Conservation (phyloP, 164 flowering plant genomes). For the Platanus orientalis region DNA sequence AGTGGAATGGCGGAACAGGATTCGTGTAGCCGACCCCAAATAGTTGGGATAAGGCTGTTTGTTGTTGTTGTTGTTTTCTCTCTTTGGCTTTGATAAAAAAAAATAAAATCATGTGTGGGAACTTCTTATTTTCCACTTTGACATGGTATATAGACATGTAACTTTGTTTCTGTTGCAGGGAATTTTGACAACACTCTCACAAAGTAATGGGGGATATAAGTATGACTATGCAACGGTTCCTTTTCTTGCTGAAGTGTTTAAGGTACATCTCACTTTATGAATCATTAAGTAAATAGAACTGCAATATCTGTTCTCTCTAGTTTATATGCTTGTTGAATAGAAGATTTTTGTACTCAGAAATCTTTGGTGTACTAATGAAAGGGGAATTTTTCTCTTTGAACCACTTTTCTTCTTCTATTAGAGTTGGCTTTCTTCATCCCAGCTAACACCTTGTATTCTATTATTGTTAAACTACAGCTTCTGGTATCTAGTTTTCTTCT, state of each 20-base stretch:
- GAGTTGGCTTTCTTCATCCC: not conserved
- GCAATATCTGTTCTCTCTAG: too few relatives aligned
- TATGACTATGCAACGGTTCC: constrained; percentile 96
- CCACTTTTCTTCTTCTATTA: not conserved
- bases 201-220: constrained; percentile 71
- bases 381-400: not conserved
- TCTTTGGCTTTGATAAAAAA: too few relatives aligned
- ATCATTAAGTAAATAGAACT: not conserved
- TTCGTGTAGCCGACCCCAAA: too few relatives aligned
- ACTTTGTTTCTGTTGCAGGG: constrained; percentile 51
- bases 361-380: not conserved
- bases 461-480: constrained; percentile 44
- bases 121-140: too few relatives aligned
- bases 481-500: constrained; percentile 72
- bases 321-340: not conserved
- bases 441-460: not conserved
- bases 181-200: constrained; percentile 81
- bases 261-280: constrained; percentile 41
- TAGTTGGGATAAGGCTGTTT: too few relatives aligned
- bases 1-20: too few relatives aligned
- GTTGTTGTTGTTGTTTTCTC: too few relatives aligned
- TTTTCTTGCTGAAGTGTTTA: constrained; percentile 91
- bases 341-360: not conserved
- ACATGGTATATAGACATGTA: too few relatives aligned
- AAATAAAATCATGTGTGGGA: too few relatives aligned